Percentiles rank a stretch among this genome's conserved stretches.
phyloP scores from a whole-genome alignment of 1,139 yeast genomes.

The Candida smagusa region DNA sequence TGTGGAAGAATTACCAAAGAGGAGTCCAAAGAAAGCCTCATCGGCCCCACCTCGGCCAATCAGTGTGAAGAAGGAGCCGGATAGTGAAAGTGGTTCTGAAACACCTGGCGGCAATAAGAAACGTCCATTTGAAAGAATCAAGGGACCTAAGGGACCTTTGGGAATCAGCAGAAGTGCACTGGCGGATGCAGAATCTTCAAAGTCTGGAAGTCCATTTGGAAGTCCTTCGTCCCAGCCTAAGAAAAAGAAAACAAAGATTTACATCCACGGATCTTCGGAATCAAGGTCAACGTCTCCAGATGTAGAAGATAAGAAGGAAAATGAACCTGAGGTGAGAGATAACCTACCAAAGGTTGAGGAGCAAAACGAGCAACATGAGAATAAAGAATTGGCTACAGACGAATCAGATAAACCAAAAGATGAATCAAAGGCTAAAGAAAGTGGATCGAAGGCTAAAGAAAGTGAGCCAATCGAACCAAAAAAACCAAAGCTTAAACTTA shows the following conservation, averaged over 20 bases:
- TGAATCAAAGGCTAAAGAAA: not conserved
- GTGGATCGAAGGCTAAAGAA: not conserved
- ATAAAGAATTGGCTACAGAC: not conserved
- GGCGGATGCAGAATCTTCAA: constrained; percentile 17
- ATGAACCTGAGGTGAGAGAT: constrained; percentile 3
- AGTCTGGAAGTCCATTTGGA: constrained; percentile 23
- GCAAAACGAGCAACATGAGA: not conserved
- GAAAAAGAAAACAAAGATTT: constrained; percentile 23
- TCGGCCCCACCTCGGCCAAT: constrained; percentile 3
- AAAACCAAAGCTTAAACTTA: constrained; percentile 21
- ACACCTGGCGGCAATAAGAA: not conserved
- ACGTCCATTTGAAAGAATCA: constrained; percentile 3
- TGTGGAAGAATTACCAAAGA: too few relatives aligned
- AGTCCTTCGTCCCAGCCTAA: constrained; percentile 11
- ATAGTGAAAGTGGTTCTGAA: not conserved
- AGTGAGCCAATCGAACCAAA: not conserved
- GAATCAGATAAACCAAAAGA: not conserved
- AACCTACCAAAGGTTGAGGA: not conserved
- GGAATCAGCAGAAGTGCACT: constrained; percentile 10
- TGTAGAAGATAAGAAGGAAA: constrained; percentile 3
- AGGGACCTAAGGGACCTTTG: not conserved
- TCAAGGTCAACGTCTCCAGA: constrained; percentile 8
- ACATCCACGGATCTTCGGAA: constrained; percentile 16
- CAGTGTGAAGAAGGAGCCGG: constrained; percentile 2
- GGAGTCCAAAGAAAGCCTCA: not conserved